phyloP scores from a whole-genome alignment of 1,284 basidiomycete species.

The Ceratorhiza oryzae-sativae region DNA sequence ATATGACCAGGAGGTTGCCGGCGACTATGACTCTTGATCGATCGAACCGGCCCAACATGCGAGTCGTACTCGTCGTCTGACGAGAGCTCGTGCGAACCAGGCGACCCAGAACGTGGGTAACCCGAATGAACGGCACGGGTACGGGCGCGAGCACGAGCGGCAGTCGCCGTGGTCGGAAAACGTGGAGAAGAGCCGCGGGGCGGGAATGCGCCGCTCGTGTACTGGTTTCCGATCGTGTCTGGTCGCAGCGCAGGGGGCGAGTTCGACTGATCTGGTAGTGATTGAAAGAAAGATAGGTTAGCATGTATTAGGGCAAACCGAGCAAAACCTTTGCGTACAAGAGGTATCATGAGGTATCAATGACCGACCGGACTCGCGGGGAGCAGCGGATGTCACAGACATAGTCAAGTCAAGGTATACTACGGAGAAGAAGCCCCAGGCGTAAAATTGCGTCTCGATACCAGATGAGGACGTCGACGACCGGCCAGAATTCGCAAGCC shows the following conservation, averaged over 20 bases:
- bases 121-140: conserved; percentile 2
- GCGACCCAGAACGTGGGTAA: conserved; percentile 3
- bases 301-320: background rate
- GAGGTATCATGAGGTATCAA: conserved; percentile 11
- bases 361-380: conserved; percentile 4
- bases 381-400: background rate
- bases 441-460: background rate
- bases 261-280: conserved; percentile 11
- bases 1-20: conserved; percentile 41
- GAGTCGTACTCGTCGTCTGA: conserved; percentile 2
- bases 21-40: conserved; percentile 36
- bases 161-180: background rate
- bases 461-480: conserved; percentile 32
- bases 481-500: background rate
- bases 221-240: background rate
- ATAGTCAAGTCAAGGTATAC: conserved; percentile 13
- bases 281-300: background rate
- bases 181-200: background rate
- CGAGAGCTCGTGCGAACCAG: background rate
- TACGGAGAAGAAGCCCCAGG: conserved; percentile 16
- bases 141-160: conserved; percentile 2
- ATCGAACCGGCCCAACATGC: conserved; percentile 13
- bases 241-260: conserved; percentile 8
- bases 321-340: conserved; percentile 3
- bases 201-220: conserved; percentile 5